Evolutionary conservation across 75 land plant species (phyloP), one percentile per base, ranked within the genome.

Genomic region (Sequoiadendron giganteum): DNA sequence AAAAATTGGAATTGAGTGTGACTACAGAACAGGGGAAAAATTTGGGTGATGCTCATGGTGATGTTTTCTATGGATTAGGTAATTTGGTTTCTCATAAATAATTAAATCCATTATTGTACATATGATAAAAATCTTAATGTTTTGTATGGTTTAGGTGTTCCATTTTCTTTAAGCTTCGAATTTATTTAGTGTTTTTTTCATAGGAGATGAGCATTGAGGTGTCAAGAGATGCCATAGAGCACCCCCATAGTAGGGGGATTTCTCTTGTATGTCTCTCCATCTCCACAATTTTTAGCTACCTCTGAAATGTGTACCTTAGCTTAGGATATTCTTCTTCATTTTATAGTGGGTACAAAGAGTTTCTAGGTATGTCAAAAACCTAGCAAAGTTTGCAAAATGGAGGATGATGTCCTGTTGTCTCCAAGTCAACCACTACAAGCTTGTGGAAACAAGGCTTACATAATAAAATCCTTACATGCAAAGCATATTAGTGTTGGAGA

Each of bases 11-110:
- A 48, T 16, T 90, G 87, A 97, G 90, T 87, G 94, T 98, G 11
- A 98, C 99, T 25, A 92, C 93, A 13, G 99, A 98, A 86, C 99
- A 97, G 85, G 99, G 99, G 42, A 98, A 98, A 86, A 98, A 98
- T 28, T 86, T 98, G 58, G 93, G 87, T 56, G 99, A 98, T 94
- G 97, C 99, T 30, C 93, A 92, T n/a, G 97, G 97, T 75, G 99
- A 98, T 92, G 99, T 98, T 38, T 97, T 95, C 88, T 97, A 98
- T 79, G 99, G 99, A 10, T 85, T 98, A 58, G 99, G 97, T 96
- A 19, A 85, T 91, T 73, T 13, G 19, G 45, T 61, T 42, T 87
- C 16, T 70, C 5, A 43, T 75, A 38, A 36, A 14, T 77, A 77
- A 77, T 38, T 80, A 80, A 40, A 18, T 42, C 10, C 10, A 21